These are phyloP conservation scores for Gossypium sturtianum DNA, from an alignment of 345 rosid species.

Conservation along the genomic window DNA sequence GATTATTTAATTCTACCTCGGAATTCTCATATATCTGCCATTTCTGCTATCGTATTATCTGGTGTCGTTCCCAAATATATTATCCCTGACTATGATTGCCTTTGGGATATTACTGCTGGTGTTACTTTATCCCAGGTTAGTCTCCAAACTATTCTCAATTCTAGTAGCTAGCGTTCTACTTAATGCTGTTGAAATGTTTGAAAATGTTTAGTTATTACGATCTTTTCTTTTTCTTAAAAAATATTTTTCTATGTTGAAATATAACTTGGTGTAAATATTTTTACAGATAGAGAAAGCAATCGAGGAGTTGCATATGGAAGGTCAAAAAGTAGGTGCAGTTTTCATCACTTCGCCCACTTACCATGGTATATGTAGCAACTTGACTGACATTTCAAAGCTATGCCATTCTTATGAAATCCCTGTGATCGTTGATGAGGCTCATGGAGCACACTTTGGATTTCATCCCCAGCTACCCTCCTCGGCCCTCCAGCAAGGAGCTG, in stretches of 20 bases:
- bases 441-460: constrained; percentile 55
- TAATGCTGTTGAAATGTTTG: background rate
- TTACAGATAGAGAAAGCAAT: constrained; percentile 46
- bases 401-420: constrained; percentile 46
- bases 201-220: background rate
- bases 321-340: constrained; percentile 46
- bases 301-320: constrained; percentile 39
- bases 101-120: constrained; percentile 49
- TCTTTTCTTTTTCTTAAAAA: background rate
- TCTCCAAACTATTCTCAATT: background rate
- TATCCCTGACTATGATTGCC: constrained; percentile 37
- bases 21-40: constrained; percentile 49
- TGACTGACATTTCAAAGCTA: constrained; percentile 35
- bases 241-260: background rate
- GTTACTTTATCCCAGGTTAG: constrained; percentile 37
- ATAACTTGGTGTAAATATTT: background rate
- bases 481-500: constrained; percentile 44
- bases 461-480: constrained; percentile 34
- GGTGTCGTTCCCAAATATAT: constrained; percentile 54
- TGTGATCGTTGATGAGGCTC: constrained; percentile 55
- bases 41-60: constrained; percentile 49
- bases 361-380: constrained; percentile 58
- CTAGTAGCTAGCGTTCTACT: background rate
- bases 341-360: constrained; percentile 62
- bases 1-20: constrained; percentile 53